Evolutionary conservation across 2,329 filamentous ascomycete species (phyloP).

Genomic region (Rachicladosporium sp.): DNA sequence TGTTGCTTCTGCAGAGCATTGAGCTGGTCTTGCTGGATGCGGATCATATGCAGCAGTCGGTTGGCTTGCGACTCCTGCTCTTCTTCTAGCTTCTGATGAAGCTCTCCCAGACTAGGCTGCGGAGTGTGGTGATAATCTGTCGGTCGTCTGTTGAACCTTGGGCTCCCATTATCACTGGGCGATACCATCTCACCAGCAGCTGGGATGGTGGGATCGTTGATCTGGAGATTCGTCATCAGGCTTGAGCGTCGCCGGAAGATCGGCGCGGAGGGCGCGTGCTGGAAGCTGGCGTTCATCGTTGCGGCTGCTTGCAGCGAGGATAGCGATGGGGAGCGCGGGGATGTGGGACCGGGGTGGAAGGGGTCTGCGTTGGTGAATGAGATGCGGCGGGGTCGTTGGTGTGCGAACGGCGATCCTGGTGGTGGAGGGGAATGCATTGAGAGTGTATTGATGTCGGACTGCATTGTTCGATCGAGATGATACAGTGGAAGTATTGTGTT

Average conservation of each 20-base stretch:
- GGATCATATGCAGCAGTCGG: constrained; percentile 64
- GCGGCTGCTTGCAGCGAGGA: constrained; percentile 64
- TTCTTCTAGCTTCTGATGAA: constrained; percentile 67
- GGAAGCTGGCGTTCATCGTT: constrained; percentile 57
- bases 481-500: too few species aligned
- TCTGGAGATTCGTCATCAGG: constrained; percentile 59
- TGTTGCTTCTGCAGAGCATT: constrained; percentile 39
- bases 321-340: constrained; percentile 51
- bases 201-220: constrained; percentile 58
- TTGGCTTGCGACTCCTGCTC: constrained; percentile 74
- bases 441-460: constrained; percentile 49
- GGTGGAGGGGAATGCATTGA: constrained; percentile 35
- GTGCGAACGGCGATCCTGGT: constrained; percentile 21
- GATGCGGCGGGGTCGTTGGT: constrained; percentile 17
- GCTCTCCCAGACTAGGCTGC: constrained; percentile 59
- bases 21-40: constrained; percentile 60
- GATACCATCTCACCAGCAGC: constrained; percentile 57
- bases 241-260: constrained; percentile 51
- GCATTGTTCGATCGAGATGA: constrained; percentile 24
- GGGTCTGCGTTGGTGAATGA: constrained; percentile 26
- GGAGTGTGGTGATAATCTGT: constrained; percentile 49
- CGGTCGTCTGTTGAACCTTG: constrained; percentile 12
- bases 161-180: constrained; percentile 15
- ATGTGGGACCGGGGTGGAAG: constrained; percentile 37
- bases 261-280: constrained; percentile 34